Conservation (phyloP, 2,329 filamentous ascomycete genomes). For the Aspergillus neoniger region DNA sequence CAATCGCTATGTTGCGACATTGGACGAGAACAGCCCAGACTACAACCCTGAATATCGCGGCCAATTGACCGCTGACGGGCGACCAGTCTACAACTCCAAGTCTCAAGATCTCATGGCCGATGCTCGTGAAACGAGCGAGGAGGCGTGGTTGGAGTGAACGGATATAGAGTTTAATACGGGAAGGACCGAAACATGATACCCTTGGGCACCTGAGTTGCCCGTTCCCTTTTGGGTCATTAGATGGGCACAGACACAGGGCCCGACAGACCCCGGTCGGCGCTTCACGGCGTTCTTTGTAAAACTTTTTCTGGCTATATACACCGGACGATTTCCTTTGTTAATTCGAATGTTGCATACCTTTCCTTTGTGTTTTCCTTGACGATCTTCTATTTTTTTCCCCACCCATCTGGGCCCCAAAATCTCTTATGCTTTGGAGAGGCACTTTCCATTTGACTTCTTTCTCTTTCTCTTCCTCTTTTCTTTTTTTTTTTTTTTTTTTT, state of each 20-base stretch:
- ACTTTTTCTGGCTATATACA: constrained; percentile 14
- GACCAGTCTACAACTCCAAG: constrained; percentile 42
- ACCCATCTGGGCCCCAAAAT: constrained; percentile 1
- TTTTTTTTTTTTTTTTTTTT: constrained; percentile 1
- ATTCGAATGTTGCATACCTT: constrained; percentile 1
- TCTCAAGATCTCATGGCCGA: constrained; percentile 38
- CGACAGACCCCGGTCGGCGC: constrained; percentile 25
- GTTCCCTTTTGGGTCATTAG: constrained; percentile 32
- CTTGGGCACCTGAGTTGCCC: constrained; percentile 30
- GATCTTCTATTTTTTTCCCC: constrained; percentile 2
- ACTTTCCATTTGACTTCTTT: constrained; percentile 1
- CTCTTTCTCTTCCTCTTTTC: constrained; percentile 7
- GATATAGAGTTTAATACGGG: constrained; percentile 20
- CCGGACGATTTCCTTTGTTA: constrained; percentile 8
- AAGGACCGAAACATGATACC: constrained; percentile 31
- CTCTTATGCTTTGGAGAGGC: no score
- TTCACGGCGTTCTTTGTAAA: constrained; percentile 27
- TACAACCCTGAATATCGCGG: constrained; percentile 49
- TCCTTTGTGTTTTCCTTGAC: constrained; percentile 8
- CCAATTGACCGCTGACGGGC: constrained; percentile 45
- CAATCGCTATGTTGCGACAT: constrained; percentile 49
- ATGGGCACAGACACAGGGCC: constrained; percentile 24
- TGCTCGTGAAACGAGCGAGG: constrained; percentile 36
- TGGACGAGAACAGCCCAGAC: constrained; percentile 45
- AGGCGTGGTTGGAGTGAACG: constrained; percentile 37